Percentiles rank a stretch among this genome's conserved stretches.
phyloP scores from a whole-genome alignment of 805 yeast genomes.

The Suhomyces canberraensis region DNA sequence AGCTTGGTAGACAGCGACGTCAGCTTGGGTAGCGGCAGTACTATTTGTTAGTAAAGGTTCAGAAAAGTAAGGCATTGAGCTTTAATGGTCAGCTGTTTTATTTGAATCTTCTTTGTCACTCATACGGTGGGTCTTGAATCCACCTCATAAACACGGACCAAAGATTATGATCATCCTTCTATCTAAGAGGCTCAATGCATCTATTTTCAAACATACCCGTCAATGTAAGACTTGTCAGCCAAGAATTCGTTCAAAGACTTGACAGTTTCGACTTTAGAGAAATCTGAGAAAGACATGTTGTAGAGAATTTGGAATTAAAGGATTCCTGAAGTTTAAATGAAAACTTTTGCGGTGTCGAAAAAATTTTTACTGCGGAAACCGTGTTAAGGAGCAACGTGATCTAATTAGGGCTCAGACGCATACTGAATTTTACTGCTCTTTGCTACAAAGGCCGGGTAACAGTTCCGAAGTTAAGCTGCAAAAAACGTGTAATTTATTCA shows the following conservation, averaged over 20 bases:
- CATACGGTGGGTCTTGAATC: constrained; percentile 93
- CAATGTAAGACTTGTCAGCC: constrained; percentile 91
- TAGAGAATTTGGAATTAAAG: constrained; percentile 5
- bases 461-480: no score
- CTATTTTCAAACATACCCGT: constrained; percentile 69
- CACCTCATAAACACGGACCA: constrained; percentile 99
- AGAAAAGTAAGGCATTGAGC: constrained; percentile 2
- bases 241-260: constrained; percentile 76
- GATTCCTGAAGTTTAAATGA: constrained; percentile 4
- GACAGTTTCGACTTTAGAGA: constrained; percentile 65
- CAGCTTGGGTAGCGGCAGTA: constrained; percentile 91
- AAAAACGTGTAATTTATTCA: no score
- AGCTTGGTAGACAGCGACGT: constrained; percentile 90
- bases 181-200: neutral
- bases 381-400: constrained; percentile 3
- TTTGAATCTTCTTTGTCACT: constrained; percentile 60
- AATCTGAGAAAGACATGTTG: constrained; percentile 74
- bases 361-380: constrained; percentile 2
- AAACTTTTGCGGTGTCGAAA: constrained; percentile 3
- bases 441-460: no score
- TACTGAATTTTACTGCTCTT: constrained; percentile 3
- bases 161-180: constrained; percentile 65
- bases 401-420: constrained; percentile 4
- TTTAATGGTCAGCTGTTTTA: constrained; percentile 16
- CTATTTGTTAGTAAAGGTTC: constrained; percentile 41